Evolutionary conservation across 2,329 filamentous ascomycete genomes (phyloP).

Genomic region (Neofusicoccum ribis): DNA sequence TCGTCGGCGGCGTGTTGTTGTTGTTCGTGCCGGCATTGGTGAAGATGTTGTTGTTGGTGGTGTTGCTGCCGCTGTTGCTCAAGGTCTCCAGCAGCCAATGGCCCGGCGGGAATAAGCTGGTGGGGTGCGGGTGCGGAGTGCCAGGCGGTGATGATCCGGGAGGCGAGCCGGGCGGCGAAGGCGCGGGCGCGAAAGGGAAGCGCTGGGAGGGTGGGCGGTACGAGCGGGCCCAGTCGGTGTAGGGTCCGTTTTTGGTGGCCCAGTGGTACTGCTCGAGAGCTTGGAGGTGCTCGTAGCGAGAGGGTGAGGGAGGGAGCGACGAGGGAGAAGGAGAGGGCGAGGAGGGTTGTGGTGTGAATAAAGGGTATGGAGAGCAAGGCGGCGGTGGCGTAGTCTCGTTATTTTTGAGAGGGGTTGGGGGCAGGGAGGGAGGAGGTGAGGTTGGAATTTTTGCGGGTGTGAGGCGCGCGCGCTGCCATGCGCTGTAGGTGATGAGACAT

Average conservation of each 20-base stretch:
- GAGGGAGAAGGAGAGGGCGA: not conserved
- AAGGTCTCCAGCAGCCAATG: too few species aligned
- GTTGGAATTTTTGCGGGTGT: not conserved
- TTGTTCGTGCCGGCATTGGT: too few species aligned
- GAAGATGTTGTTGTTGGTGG: too few species aligned
- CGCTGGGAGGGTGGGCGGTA: not conserved
- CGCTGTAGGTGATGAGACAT: not conserved
- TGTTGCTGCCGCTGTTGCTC: too few species aligned
- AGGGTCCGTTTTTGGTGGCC: not conserved
- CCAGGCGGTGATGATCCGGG: too few species aligned
- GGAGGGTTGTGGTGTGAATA: not conserved
- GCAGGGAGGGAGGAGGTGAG: not conserved
- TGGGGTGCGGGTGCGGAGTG: too few species aligned
- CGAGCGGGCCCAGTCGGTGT: not conserved
- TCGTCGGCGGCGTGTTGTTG: too few species aligned
- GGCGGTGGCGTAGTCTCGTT: not conserved
- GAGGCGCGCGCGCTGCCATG: not conserved
- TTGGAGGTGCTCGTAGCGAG: not conserved
- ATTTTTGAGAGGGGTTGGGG: too few species aligned
- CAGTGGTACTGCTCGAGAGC: not conserved
- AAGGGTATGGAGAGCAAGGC: not conserved
- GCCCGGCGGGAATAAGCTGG: too few species aligned
- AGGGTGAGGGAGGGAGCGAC: not conserved
- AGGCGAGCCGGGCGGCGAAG: not conserved
- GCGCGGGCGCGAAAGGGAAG: not conserved